Conservation (phyloP, 768 basidiomycete species). For the Podaxis sp. region DNA sequence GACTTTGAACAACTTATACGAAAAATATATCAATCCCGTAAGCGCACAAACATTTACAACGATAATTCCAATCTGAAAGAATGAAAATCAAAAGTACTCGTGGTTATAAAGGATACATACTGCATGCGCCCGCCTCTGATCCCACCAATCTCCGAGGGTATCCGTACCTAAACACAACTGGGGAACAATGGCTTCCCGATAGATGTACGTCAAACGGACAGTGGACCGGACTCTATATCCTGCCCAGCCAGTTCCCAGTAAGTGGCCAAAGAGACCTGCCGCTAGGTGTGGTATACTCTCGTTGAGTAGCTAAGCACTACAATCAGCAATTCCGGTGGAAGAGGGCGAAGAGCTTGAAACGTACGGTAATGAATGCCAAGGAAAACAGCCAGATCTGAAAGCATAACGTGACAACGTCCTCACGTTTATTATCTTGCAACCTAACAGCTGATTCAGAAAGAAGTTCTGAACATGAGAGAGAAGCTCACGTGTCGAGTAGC, state of each 20-base stretch:
- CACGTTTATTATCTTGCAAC: conserved; percentile 35
- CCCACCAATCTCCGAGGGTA: conserved; percentile 41
- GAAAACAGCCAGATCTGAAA: conserved; percentile 47
- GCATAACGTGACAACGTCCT: conserved; percentile 41
- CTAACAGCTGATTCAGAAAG: conserved; percentile 17
- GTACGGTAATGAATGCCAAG: conserved; percentile 41
- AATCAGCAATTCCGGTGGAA: background rate
- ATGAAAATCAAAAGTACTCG: conserved; percentile 1
- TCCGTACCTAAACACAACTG: conserved; percentile 36
- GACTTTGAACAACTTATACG: conserved; percentile 40
- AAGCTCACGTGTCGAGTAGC: conserved; percentile 40
- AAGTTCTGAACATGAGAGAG: background rate
- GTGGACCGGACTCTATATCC: conserved; percentile 36
- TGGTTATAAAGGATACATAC: conserved; percentile 24
- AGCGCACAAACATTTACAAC: conserved; percentile 33
- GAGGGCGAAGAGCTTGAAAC: conserved; percentile 12
- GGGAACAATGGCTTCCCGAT: conserved; percentile 29
- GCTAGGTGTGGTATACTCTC: conserved; percentile 51
- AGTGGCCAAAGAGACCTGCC: conserved; percentile 41
- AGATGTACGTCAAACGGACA: conserved; percentile 24
- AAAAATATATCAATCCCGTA: conserved; percentile 31
- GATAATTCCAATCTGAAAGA: conserved; percentile 34
- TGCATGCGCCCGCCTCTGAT: conserved; percentile 24
- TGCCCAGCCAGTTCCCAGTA: conserved; percentile 44
- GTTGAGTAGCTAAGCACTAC: conserved; percentile 34